phyloP scores from a whole-genome alignment of 345 rosid genomes.

The Fremontodendron californicum region DNA sequence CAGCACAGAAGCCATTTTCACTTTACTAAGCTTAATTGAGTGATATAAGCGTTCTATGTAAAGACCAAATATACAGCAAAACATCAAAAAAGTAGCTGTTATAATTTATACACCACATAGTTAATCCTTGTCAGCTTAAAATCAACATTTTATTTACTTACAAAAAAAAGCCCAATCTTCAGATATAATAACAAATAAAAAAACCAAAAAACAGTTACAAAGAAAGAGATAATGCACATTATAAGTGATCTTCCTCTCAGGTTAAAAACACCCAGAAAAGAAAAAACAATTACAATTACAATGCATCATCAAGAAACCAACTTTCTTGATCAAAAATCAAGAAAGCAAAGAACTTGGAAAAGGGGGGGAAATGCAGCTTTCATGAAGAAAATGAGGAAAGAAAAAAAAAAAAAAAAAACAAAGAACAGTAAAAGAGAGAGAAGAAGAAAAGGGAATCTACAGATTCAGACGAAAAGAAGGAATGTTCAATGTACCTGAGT shows the following conservation, averaged over 20 bases:
- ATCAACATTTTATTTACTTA: not conserved
- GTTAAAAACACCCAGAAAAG: not conserved
- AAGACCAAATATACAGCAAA: not conserved
- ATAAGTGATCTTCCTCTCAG: not conserved
- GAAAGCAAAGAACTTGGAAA: conserved; percentile 6
- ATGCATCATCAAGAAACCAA: conserved; percentile 3
- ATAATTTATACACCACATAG: conserved; percentile 7
- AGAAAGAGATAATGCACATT: conserved; percentile 4
- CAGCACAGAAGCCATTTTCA: not conserved
- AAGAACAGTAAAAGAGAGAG: not conserved
- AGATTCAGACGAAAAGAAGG: conserved; percentile 11
- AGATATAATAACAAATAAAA: not conserved
- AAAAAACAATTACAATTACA: not conserved
- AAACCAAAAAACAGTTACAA: not conserved
- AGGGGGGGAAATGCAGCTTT: conserved; percentile 20
- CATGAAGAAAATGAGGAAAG: conserved; percentile 8
- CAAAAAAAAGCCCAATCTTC: not conserved
- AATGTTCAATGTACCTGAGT: conserved; percentile 26
- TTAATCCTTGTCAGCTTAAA: conserved; percentile 13
- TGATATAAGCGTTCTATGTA: not conserved
- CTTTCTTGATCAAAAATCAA: conserved; percentile 1
- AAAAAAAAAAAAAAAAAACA: not conserved
- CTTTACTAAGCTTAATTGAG: not conserved
- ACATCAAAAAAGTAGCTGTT: conserved; percentile 7
- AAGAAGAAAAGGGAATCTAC: conserved; percentile 19